Base-by-base conservation (phyloP, 805 yeast genomes). In the Starmerella asiatica region DNA sequence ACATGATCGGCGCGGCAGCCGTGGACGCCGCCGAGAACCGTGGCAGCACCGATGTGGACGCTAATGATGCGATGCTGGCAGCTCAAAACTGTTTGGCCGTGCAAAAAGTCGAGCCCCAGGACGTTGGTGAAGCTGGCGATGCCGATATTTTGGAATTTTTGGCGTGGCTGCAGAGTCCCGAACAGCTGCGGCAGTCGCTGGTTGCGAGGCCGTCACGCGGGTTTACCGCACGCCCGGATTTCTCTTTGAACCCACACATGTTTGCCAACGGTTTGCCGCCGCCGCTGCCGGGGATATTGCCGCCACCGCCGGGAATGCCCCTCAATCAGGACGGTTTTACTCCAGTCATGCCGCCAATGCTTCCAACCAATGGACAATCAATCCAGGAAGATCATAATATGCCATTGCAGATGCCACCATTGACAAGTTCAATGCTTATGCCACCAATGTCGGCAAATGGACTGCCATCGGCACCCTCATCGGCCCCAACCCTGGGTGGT, bases 21-120 rank as follows among this genome's bases (percentile, higher is more conserved):
- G 52, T 58, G 24, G 62, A 63, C 38, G 63, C 75, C 38, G 69
- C 83, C 0, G 62, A 66, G 17, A 55, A 64, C 3, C 59, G 76
- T 47, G 62, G 65, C 37, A 54, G 70, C 20, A 66, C 63, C 7
- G 67, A 64, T 11, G 64, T 75, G 4, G 64, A 57, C 14, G 56
- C 81, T 2, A 78, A 75, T 44, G 97, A 88, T 55, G 64, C 82
- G 5, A 62, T 82, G 15, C 73, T 74, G 52, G 84, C 91, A 0
- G 65, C 86, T 59, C 67, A 72, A 24, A 73, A 75, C 43, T 56
- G 73, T 18, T 79, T 77, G 14, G 59, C 79, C 32, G 59, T 84
- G 15, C 70, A 72, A 32, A 85, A 88, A 0, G 64, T 74, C 45
- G 61, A 67, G 3, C 63, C 67, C 34, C 61, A 63, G 3, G 55